Conservation (phyloP, 2,329 filamentous ascomycete genomes). For the Colletotrichum ledebouriae region DNA sequence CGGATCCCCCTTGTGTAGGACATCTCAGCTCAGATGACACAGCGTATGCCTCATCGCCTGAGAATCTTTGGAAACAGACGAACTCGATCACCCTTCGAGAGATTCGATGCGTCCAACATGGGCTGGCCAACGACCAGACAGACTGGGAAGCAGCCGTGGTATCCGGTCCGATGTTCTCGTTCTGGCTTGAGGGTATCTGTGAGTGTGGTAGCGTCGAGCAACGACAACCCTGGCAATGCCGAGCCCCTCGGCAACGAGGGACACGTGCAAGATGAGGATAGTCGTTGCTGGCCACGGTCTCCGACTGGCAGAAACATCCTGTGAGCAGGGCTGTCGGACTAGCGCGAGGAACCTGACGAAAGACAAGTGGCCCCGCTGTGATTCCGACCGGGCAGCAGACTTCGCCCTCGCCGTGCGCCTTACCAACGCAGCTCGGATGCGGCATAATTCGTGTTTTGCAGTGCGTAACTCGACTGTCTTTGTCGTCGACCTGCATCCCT, state of each 20-base stretch:
- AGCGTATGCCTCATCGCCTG: constrained; percentile 36
- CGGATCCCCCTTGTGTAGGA: constrained; percentile 25
- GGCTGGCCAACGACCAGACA: neutral
- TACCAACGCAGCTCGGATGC: constrained; percentile 11
- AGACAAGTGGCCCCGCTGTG: constrained; percentile 10
- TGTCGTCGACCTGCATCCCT: constrained; percentile 9
- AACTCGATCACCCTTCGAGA: constrained; percentile 31
- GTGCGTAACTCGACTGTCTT: constrained; percentile 31
- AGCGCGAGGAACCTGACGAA: constrained; percentile 4
- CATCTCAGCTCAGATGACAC: constrained; percentile 39
- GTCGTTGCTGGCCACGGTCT: constrained; percentile 19
- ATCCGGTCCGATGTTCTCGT: constrained; percentile 13
- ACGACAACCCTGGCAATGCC: constrained; percentile 25
- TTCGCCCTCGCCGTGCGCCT: constrained; percentile 22
- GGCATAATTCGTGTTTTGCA: constrained; percentile 14
- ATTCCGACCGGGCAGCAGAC: constrained; percentile 17
- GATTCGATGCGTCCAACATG: constrained; percentile 29
- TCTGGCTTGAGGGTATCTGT: constrained; percentile 16
- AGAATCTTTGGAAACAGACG: constrained; percentile 40
- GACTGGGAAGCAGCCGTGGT: constrained; percentile 21
- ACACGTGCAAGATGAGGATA: constrained; percentile 39
- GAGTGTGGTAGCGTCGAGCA: constrained; percentile 13
- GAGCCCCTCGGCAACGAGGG: constrained; percentile 11
- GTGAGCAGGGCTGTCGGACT: constrained; percentile 15
- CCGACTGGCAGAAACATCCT: constrained; percentile 38